phyloP scores from a whole-genome alignment of 179 eudicot species.

The Corrigiola litoralis region DNA sequence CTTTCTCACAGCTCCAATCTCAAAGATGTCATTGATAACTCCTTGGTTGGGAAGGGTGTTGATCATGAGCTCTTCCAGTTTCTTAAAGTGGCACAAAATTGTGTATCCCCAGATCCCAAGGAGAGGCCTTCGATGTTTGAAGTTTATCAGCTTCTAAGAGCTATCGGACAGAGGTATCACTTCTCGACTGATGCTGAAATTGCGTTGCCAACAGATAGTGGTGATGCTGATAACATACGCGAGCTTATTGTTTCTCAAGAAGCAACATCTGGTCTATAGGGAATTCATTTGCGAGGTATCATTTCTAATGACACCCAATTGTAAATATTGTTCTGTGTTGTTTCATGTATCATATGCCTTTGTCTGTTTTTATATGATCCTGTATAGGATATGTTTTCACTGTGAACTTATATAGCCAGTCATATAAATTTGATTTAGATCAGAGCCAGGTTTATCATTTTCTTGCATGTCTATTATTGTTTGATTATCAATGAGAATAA shows the following conservation, averaged over 20 bases:
- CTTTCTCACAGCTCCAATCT: conserved; percentile 37
- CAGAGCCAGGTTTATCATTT: background rate
- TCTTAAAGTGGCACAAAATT: conserved; percentile 62
- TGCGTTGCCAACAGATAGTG: conserved; percentile 30
- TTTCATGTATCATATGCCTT: conserved; percentile 5
- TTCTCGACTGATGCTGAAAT: conserved; percentile 54
- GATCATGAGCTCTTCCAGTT: conserved; percentile 61
- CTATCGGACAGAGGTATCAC: conserved; percentile 66
- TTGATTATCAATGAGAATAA: too few species aligned
- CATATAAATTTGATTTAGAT: background rate
- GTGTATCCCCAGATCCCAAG: conserved; percentile 48
- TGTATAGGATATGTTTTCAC: conserved; percentile 12
- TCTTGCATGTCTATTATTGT: too few species aligned
- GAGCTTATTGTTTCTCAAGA: conserved; percentile 53
- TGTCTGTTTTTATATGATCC: background rate
- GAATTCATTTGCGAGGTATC: conserved; percentile 15
- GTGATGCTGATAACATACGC: conserved; percentile 32
- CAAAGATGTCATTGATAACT: conserved; percentile 48
- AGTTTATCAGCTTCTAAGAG: conserved; percentile 67
- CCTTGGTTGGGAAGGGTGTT: conserved; percentile 45
- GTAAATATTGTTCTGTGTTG: conserved; percentile 2
- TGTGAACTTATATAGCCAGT: background rate
- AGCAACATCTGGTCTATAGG: conserved; percentile 15
- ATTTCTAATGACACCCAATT: background rate
- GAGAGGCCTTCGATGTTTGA: conserved; percentile 91